Evolutionary conservation across 495 filamentous ascomycete species (phyloP), one percentile per base, ranked within the genome.

Genomic region (Penicillium steckii): DNA sequence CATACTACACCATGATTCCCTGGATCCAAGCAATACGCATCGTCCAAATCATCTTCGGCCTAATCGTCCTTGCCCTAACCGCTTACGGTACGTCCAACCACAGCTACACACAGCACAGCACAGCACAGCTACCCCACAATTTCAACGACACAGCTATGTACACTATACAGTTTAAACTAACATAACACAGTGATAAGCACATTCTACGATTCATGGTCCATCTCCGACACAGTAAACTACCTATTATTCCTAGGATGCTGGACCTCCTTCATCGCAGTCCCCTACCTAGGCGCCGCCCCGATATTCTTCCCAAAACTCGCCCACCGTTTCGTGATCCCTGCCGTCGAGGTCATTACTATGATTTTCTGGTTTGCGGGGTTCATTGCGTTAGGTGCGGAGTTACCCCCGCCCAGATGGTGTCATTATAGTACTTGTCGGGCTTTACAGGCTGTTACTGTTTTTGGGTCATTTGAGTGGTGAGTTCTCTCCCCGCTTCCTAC

Each of bases 351-450:
- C 38, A 41, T 93, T 10, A 91, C 89, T n/a, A 85, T 83, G 76
- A 77, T 92, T 30, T 91, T 93, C 76, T 95, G 91, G 91, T 91
- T 96, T 64, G 84, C 85, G 0, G 89, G 89, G 22, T 87, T 87
- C 53, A 84, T 95, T 62, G 88, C 88, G 0, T 61, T 90, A 2
- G 88, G 84, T 2, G 84, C 82, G 3, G 74, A 77, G 50, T 65
- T 88, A 38, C 78, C 75, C 15, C 63, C 77, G 4, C 50, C 80
- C 4, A 44, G 42, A 1, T 55, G 62, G 35, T 87, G 83, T 48
- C 62, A 61, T 8, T 74, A 71, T 4, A 67, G 66, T 27, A 66
- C 70, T 8, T 86, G 84, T 52, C 60, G 54, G 10, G 68, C 73
- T 3, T 66, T 79, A 23, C 76, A 79, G 56, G 82, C 79, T 8